Evolutionary conservation across 2,329 filamentous ascomycete species (phyloP), one percentile per base, ranked within the genome.

Genomic region (Tolypocladium cylindrosporum): DNA sequence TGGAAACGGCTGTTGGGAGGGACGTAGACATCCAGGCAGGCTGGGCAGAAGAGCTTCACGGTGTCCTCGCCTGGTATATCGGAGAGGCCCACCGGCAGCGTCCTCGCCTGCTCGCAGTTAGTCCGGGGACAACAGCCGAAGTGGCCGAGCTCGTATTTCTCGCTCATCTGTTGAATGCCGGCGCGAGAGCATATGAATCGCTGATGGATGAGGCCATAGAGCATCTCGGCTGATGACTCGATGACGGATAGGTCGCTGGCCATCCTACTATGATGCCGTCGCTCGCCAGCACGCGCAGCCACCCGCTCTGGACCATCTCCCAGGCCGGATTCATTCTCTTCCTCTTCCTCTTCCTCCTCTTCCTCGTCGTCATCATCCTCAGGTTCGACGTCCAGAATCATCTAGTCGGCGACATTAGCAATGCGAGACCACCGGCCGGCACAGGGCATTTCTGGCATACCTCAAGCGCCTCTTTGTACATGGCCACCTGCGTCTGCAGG

Each of bases 381-480:
- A 42, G 94, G 92, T 71, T 99, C 94, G 55, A 99, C 94, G 67
- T 99, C 94, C 63, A 99, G 81, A 65, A 99, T 97, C 93, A 99
- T 97, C 84, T 87, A 62, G 37, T 57, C 56, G 56, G 52, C 36
- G 7, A 21, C 21, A 10, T 58, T 16, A 42, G 51, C 51, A 50
- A 19, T 14, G 37, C 16, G 34, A 34, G 21, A 37, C n/a, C 21
- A 45, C 14, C n/a, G 48, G 54, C 19, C 6, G 14, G 24, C 41
- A 55, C 14, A 34, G 54, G 41, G 39, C 36, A 50, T 45, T 37
- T 56, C 19, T 6, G 48, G 61, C 68, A 55, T 75, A 87, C 84
- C 79, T 99, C 94, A 62, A 99, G 78, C 14, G 94, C 94, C 76
- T 99, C 94, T 75, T 97, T 99, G 75, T 99, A 99, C 90, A 97